phyloP scores from a whole-genome alignment of 129 eudicot genomes.

The Arctium lappa region DNA sequence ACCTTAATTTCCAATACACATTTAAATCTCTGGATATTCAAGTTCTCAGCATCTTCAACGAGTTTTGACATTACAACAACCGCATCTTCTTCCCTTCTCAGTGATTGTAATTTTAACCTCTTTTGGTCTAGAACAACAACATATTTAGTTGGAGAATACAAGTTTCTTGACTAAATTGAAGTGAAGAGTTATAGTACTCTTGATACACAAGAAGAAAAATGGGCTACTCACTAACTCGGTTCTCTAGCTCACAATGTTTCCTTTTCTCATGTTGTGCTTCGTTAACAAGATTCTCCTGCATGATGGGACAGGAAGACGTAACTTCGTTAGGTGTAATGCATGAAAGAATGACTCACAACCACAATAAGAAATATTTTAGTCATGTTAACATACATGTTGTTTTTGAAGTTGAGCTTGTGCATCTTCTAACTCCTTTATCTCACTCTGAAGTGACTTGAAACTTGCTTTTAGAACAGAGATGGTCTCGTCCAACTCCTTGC shows the following conservation, averaged over 20 bases:
- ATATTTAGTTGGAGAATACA: background rate
- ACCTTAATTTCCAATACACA: slow-evolving; percentile 72
- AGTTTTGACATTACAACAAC: slow-evolving; percentile 53
- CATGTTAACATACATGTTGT: slow-evolving; percentile 56
- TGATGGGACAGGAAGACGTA: background rate
- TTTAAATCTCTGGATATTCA: slow-evolving; percentile 64
- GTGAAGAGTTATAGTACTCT: too few species aligned
- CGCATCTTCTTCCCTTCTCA: slow-evolving; percentile 61
- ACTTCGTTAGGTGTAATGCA: background rate
- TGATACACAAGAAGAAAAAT: too few species aligned
- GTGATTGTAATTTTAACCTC: slow-evolving; percentile 46
- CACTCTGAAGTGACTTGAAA: slow-evolving; percentile 50
- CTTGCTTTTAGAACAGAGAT: slow-evolving; percentile 38
- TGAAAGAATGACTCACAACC: background rate
- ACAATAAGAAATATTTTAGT: background rate
- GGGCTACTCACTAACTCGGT: slow-evolving; percentile 62
- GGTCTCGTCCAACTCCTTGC: slow-evolving; percentile 44
- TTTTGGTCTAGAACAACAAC: slow-evolving; percentile 50
- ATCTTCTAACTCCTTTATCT: slow-evolving; percentile 58
- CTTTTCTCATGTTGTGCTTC: slow-evolving; percentile 44
- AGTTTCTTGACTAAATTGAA: too few species aligned
- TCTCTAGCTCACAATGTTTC: slow-evolving; percentile 55
- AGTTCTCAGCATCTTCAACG: slow-evolving; percentile 39
- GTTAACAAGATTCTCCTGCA: slow-evolving; percentile 69
- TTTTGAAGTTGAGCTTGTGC: slow-evolving; percentile 66